Percentiles rank a stretch among this genome's conserved stretches.
Conservation (phyloP, 495 filamentous ascomycete species). For the Daldinia bambusicola region DNA sequence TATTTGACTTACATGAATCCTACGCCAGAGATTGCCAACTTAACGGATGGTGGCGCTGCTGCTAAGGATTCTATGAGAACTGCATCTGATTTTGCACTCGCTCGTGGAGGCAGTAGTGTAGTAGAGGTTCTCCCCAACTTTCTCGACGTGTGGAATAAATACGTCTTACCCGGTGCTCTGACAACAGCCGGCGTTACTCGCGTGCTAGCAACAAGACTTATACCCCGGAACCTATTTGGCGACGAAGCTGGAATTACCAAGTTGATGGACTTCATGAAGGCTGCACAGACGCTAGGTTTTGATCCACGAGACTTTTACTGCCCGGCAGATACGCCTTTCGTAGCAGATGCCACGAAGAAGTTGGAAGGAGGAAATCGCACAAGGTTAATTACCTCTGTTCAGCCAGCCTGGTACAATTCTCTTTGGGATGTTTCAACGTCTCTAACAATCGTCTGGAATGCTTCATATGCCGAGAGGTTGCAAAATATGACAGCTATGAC, state of each 20-base stretch:
- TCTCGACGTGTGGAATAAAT: conserved; percentile 52
- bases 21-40: conserved; percentile 26
- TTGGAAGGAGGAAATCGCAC: not conserved
- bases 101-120: conserved; percentile 40
- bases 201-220: conserved; percentile 53
- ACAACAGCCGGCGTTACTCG: conserved; percentile 47
- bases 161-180: conserved; percentile 46
- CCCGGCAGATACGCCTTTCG: not conserved
- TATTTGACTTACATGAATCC: conserved; percentile 56
- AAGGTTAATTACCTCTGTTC: not conserved
- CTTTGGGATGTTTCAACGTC: not conserved
- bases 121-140: conserved; percentile 50
- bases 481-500: conserved; percentile 54
- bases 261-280: not conserved
- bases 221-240: not conserved
- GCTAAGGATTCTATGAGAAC: not conserved
- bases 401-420: not conserved
- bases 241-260: not conserved
- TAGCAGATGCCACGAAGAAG: not conserved
- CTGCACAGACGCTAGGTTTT: not conserved
- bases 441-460: not conserved
- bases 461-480: conserved; percentile 16
- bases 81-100: not conserved
- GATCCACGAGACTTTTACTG: not conserved
- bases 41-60: not conserved